Percentiles rank a stretch among this genome's conserved stretches.
Evolutionary conservation across 371 early-diverging fungal species (phyloP).

Genomic region (Mortierella sp.): DNA sequence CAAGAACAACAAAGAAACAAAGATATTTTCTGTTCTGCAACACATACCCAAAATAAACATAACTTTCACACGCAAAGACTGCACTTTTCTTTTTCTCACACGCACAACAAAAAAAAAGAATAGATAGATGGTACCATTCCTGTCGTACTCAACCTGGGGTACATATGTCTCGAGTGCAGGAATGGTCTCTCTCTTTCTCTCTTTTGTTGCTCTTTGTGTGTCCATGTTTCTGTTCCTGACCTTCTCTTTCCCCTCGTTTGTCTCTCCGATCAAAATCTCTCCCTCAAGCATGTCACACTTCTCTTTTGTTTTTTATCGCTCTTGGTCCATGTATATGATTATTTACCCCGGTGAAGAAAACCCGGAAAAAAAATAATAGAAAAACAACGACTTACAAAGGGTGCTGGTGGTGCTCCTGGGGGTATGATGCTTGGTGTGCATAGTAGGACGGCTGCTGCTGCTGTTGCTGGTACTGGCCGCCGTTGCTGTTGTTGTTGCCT

Average conservation of each 20-base stretch:
- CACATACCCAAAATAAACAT: conserved; percentile 9
- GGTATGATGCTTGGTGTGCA: conserved; percentile 52
- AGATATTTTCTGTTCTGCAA: not conserved
- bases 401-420: conserved; percentile 47
- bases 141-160: conserved; percentile 5
- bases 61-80: not conserved
- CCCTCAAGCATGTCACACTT: no score
- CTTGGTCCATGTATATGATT: not conserved
- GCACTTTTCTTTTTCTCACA: not conserved
- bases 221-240: not conserved
- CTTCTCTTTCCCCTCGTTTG: not conserved
- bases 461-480: conserved; percentile 26
- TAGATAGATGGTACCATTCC: not conserved
- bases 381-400: conserved; percentile 47
- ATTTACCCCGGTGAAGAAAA: not conserved
- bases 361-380: not conserved
- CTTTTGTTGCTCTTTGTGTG: not conserved
- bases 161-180: not conserved
- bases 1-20: not conserved
- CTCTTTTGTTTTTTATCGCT: not conserved
- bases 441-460: conserved; percentile 37
- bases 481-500: not conserved
- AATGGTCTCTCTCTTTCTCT: not conserved
- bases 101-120: not conserved
- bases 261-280: conserved; percentile 11